Percentiles rank a stretch among this genome's conserved stretches.
Evolutionary conservation across 345 rosid genomes (phyloP).

Genomic region (Pseudoturritis turrita): DNA sequence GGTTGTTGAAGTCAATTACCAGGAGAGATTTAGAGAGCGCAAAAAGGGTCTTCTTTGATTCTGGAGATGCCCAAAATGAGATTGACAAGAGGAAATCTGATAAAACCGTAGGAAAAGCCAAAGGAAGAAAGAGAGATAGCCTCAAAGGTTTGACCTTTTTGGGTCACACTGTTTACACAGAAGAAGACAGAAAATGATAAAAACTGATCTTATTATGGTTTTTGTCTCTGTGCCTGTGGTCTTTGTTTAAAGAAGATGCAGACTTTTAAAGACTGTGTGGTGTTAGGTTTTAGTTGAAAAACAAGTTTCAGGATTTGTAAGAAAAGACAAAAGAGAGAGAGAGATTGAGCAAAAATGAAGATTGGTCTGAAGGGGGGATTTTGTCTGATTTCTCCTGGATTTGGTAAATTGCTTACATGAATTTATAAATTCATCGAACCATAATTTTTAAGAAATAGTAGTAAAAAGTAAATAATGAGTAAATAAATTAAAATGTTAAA

Average conservation of each 20-base stretch:
- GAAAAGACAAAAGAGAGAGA: background rate
- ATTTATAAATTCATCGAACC: background rate
- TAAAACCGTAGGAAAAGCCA: slow-evolving; percentile 5
- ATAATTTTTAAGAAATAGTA: background rate
- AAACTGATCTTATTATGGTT: background rate
- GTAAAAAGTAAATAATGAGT: background rate
- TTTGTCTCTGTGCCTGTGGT: slow-evolving; percentile 23
- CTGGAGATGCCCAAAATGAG: slow-evolving; percentile 7
- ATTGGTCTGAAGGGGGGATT: background rate
- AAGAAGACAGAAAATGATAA: slow-evolving; percentile 9
- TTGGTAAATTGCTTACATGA: background rate
- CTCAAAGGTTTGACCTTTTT: slow-evolving; percentile 30
- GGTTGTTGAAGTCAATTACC: slow-evolving; percentile 25
- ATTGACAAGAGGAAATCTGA: slow-evolving; percentile 15
- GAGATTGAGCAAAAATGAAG: background rate
- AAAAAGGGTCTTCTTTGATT: background rate
- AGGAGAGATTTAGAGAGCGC: slow-evolving; percentile 19
- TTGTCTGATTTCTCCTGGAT: background rate
- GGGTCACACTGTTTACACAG: slow-evolving; percentile 21
- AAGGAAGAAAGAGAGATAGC: slow-evolving; percentile 11
- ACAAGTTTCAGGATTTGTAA: background rate
- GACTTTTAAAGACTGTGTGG: slow-evolving; percentile 20
- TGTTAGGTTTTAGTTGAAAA: slow-evolving; percentile 12
- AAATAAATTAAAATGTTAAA: background rate
- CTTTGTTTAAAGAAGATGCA: slow-evolving; percentile 25